Base-by-base conservation (phyloP, 106 monocot genomes). In the Xerophyta viscosa region DNA sequence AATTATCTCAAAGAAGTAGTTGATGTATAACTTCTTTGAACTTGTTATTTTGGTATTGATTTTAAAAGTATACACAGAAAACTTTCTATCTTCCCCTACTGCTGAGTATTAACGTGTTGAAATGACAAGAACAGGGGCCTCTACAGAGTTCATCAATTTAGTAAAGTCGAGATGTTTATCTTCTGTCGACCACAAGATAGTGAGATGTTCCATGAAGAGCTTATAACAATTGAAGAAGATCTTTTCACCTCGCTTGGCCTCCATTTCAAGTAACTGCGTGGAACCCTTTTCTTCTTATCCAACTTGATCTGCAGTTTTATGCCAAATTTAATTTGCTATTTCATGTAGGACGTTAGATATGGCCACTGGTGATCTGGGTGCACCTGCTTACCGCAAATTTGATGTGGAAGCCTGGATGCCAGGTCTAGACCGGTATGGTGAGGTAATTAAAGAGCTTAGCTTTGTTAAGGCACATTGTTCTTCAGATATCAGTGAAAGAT, bases 381-480 rank as follows among this genome's bases (percentile, higher is more conserved):
- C 96, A 30, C 96, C 96, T 24, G 89, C 96, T 19, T 98, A 85
- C 52, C 81, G 96, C 33, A 98, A 98, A 53, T 98, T 85, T 71
- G 96, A 98, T 61, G 73, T 98, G 7, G 96, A 98, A 57, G 96
- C 96, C 37, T 98, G 89, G 96, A 98, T 98, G 96, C 89, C 96
- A 22, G 96, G 96, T 21, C 62, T 98, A 46, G 85, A 70, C 31
- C 77, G 96, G 4, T 98, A 86, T 47, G 96, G 96, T 9, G 96
- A 98, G 89, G 96, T 98, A 77, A 50, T 67, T 6, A 10, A 23
- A 17, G 15, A 3, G 33, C 33, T 33, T 33, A n/a, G n/a, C n/a
- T n/a, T n/a, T n/a, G n/a, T n/a, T n/a, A n/a, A n/a, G n/a, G n/a
- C n/a, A n/a, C n/a, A n/a, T n/a, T n/a, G n/a, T n/a, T n/a, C n/a